phyloP scores from a whole-genome alignment of 2,329 filamentous ascomycete species.

The Aureobasidium melanogenum region DNA sequence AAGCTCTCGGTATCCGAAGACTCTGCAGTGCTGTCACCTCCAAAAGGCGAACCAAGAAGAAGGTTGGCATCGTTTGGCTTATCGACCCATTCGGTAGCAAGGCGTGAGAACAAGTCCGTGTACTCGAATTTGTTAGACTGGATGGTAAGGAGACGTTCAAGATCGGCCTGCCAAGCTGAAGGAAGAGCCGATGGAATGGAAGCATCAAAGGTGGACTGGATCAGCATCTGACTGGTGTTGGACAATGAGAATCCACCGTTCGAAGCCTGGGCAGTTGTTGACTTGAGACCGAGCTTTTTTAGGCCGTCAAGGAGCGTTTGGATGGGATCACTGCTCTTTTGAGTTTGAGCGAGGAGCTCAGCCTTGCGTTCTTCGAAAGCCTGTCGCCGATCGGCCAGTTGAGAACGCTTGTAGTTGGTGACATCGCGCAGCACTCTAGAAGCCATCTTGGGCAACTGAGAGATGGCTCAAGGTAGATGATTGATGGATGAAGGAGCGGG shows the following conservation, averaged over 20 bases:
- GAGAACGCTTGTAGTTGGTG: constrained; percentile 14
- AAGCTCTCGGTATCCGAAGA: constrained; percentile 26
- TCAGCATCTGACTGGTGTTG: constrained; percentile 12
- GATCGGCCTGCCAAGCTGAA: constrained; percentile 15
- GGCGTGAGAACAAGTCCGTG: constrained; percentile 37
- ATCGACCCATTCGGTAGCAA: constrained; percentile 42
- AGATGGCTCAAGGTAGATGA: not conserved
- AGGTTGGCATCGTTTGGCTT: constrained; percentile 20
- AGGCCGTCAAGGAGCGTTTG: constrained; percentile 10
- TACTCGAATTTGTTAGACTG: constrained; percentile 38
- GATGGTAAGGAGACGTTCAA: constrained; percentile 32
- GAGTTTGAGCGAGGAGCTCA: not conserved
- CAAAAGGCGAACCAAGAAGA: constrained; percentile 11
- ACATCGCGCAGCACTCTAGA: constrained; percentile 15
- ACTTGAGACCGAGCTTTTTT: constrained; percentile 13
- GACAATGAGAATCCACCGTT: not conserved
- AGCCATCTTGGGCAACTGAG: constrained; percentile 10
- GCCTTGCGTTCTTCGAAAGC: constrained; percentile 7
- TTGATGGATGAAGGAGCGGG: not conserved
- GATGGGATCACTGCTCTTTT: not conserved
- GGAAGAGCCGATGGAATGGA: constrained; percentile 12
- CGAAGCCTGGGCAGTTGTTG: not conserved
- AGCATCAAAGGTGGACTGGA: constrained; percentile 12
- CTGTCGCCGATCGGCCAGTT: constrained; percentile 1
- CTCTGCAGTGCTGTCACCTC: not conserved